These are phyloP conservation scores for Pogostemon cablin DNA, from an alignment of 257 asterid genomes.

Conservation along the genomic window DNA sequence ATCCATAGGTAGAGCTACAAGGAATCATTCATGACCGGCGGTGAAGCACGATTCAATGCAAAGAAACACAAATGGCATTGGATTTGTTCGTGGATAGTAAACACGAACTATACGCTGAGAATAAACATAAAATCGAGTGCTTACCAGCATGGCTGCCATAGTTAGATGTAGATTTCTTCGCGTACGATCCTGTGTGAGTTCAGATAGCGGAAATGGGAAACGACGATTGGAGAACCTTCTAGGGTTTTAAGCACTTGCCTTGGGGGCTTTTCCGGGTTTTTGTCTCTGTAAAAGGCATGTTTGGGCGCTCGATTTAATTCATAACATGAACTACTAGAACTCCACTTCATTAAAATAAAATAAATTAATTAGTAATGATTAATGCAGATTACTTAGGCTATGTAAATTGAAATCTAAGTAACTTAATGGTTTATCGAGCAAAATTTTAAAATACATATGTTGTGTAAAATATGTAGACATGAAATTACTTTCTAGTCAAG, in stretches of 20 bases:
- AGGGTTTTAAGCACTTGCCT: constrained; percentile 35
- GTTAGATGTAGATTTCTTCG: constrained; percentile 30
- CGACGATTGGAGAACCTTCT: neutral
- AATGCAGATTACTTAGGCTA: too few species aligned
- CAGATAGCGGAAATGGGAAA: constrained; percentile 14
- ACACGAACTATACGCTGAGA: neutral
- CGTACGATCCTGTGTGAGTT: constrained; percentile 19
- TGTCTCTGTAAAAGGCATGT: constrained; percentile 12
- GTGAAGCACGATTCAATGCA: neutral
- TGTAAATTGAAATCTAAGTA: too few species aligned
- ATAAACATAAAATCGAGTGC: constrained; percentile 21
- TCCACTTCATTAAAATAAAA: too few species aligned
- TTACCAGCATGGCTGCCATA: constrained; percentile 44
- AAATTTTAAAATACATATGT: too few species aligned
- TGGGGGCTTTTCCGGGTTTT: constrained; percentile 1
- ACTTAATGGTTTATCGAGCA: too few species aligned
- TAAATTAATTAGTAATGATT: too few species aligned
- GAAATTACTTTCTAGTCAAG: too few species aligned
- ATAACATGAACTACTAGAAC: too few species aligned
- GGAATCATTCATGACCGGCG: neutral
- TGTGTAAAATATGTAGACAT: too few species aligned
- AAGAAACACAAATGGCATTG: constrained; percentile 7
- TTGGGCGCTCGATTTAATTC: neutral
- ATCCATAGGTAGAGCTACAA: neutral
- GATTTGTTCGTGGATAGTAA: constrained; percentile 1